phyloP scores from a whole-genome alignment of 192 early-diverging fungal genomes.

The Thamnidium elegans region DNA sequence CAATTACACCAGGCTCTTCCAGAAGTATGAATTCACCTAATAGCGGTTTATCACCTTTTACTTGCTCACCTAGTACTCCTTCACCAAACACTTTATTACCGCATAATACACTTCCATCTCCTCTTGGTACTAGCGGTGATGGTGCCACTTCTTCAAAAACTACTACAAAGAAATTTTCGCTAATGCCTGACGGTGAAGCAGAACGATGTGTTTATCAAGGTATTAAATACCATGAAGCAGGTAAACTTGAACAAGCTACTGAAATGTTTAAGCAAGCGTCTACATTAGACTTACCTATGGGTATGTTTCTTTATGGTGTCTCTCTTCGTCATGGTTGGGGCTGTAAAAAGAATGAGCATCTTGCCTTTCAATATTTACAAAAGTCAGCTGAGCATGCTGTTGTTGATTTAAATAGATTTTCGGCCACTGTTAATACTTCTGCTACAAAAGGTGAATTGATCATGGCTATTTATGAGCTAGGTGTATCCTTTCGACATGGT shows the following conservation, averaged over 20 bases:
- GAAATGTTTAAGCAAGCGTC: conserved; percentile 69
- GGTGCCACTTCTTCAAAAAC: background rate
- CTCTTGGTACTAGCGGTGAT: background rate
- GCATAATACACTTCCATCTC: background rate
- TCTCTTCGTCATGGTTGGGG: conserved; percentile 82
- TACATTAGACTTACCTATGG: conserved; percentile 61
- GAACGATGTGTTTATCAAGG: conserved; percentile 65
- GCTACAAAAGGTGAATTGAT: conserved; percentile 67
- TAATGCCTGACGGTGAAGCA: conserved; percentile 24
- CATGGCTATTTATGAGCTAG: conserved; percentile 80
- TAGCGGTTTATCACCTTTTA: background rate
- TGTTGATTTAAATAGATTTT: conserved; percentile 49
- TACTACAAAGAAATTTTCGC: background rate
- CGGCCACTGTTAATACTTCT: conserved; percentile 39
- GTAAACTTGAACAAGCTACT: conserved; percentile 69
- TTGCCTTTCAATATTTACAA: conserved; percentile 70
- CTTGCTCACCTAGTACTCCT: background rate
- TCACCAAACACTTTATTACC: background rate
- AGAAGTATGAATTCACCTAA: conserved; percentile 1
- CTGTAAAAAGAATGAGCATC: conserved; percentile 63
- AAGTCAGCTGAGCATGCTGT: conserved; percentile 70
- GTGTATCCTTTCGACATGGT: conserved; percentile 73
- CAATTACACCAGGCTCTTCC: conserved; percentile 6
- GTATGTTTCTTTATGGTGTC: conserved; percentile 79
- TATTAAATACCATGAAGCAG: conserved; percentile 69